Conservation (phyloP, 2,329 filamentous ascomycete species). For the Venturia effusa region DNA sequence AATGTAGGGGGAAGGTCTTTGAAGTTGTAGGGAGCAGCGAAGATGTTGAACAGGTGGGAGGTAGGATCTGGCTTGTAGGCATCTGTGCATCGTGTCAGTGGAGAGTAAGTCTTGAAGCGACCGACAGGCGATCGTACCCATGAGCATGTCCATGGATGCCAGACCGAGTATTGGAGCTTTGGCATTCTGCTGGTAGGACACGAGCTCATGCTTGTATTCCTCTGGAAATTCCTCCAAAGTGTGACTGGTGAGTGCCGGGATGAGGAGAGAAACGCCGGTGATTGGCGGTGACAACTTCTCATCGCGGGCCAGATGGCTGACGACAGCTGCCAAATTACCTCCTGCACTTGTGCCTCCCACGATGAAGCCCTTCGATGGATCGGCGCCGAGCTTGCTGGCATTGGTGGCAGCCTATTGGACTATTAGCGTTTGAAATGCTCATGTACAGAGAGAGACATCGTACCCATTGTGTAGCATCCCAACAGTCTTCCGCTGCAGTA, state of each 20-base stretch:
- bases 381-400: conserved; percentile 24
- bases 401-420: conserved; percentile 15
- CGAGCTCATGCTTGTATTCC: conserved; percentile 4
- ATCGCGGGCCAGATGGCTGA: conserved; percentile 17
- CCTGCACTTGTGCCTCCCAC: conserved; percentile 41
- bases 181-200: conserved; percentile 9
- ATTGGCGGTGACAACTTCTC: conserved; percentile 7
- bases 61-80: conserved; percentile 6
- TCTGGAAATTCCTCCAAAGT: background rate
- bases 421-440: background rate
- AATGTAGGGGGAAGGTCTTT: conserved; percentile 11
- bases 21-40: conserved; percentile 7
- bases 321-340: conserved; percentile 39
- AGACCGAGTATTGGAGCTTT: conserved; percentile 7
- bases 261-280: conserved; percentile 3
- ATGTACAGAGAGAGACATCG: background rate
- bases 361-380: conserved; percentile 37
- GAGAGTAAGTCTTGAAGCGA: background rate
- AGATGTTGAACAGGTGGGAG: conserved; percentile 10
- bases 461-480: conserved; percentile 35
- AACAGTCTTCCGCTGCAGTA: conserved; percentile 36
- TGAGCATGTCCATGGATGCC: background rate
- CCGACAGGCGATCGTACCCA: background rate
- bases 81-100: background rate
- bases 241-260: conserved; percentile 15